A percentile compares a stretch with the other conserved stretches of the same genome.
Conservation (phyloP, 768 basidiomycete genomes). For the Tephrocybe sp. region DNA sequence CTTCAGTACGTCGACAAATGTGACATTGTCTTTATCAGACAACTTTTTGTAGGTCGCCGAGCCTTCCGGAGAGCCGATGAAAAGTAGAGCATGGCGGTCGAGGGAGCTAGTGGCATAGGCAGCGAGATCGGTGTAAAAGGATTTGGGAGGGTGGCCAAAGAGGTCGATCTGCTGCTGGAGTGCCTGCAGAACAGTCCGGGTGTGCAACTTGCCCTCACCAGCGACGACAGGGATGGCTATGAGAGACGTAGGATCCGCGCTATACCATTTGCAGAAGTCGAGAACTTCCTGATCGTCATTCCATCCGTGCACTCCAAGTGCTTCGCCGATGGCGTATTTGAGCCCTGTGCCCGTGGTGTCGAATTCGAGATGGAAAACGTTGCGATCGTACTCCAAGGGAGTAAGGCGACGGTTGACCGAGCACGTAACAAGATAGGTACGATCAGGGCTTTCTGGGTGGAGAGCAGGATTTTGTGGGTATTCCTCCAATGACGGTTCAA, state of each 20-base stretch:
- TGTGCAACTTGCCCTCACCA: constrained; percentile 73
- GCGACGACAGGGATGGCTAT: constrained; percentile 77
- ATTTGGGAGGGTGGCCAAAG: constrained; percentile 94
- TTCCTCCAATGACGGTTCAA: constrained; percentile 36
- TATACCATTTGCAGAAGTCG: constrained; percentile 92
- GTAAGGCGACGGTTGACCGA: constrained; percentile 94
- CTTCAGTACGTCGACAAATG: constrained; percentile 84
- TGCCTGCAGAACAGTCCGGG: constrained; percentile 91
- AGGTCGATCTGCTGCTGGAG: constrained; percentile 96
- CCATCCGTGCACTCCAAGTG: constrained; percentile 97
- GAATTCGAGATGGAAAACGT: constrained; percentile 99
- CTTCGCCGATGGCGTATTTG: constrained; percentile 95
- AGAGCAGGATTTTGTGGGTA: constrained; percentile 66
- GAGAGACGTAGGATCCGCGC: constrained; percentile 75
- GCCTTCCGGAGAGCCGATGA: constrained; percentile 94
- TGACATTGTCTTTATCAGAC: constrained; percentile 91
- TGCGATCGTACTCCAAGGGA: constrained; percentile 93
- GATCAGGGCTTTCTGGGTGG: constrained; percentile 85
- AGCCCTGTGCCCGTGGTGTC: constrained; percentile 89
- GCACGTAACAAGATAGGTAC: constrained; percentile 92
- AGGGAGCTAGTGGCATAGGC: constrained; percentile 65
- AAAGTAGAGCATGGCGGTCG: constrained; percentile 81
- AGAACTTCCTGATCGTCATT: constrained; percentile 88
- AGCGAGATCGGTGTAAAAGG: constrained; percentile 89
- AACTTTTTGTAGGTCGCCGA: constrained; percentile 92